Conservation (phyloP, 176 grass and related monocot genomes). For the Alloteropsis semialata region DNA sequence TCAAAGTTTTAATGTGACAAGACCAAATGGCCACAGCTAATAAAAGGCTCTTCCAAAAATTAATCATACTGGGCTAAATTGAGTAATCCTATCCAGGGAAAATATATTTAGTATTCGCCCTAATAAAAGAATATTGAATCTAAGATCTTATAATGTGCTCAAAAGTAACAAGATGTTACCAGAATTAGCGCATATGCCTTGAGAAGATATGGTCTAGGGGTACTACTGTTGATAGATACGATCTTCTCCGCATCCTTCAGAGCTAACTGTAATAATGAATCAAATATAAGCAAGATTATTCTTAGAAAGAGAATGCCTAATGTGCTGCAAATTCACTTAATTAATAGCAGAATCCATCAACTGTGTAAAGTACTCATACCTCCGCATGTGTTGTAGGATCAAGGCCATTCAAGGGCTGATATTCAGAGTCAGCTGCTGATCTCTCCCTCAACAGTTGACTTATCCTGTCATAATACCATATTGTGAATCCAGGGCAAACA, state of each 20-base stretch:
- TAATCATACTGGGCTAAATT: slow-evolving; percentile 12
- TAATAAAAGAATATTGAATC: slow-evolving; percentile 2
- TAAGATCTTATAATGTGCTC: background rate
- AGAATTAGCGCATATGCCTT: slow-evolving; percentile 85
- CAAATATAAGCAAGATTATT: background rate
- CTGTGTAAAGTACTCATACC: slow-evolving; percentile 37
- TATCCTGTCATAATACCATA: slow-evolving; percentile 54
- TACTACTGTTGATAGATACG: slow-evolving; percentile 46
- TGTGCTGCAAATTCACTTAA: slow-evolving; percentile 18
- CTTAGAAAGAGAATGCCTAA: slow-evolving; percentile 16
- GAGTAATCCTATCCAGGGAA: background rate
- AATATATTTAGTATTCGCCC: background rate
- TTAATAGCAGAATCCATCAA: slow-evolving; percentile 1
- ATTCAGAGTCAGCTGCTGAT: slow-evolving; percentile 86
- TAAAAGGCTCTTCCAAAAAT: background rate
- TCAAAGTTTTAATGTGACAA: background rate
- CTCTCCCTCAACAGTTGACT: slow-evolving; percentile 72
- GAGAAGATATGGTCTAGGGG: slow-evolving; percentile 74
- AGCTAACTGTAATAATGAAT: slow-evolving; percentile 59
- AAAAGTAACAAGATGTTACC: slow-evolving; percentile 51
- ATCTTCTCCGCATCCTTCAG: slow-evolving; percentile 94
- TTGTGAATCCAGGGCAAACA: slow-evolving; percentile 29
- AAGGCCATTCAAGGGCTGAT: slow-evolving; percentile 81
- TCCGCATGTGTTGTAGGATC: slow-evolving; percentile 98
- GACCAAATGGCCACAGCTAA: background rate